Base-by-base conservation (phyloP, 495 filamentous ascomycete genomes). In the Aspergillus olivimuriae region DNA sequence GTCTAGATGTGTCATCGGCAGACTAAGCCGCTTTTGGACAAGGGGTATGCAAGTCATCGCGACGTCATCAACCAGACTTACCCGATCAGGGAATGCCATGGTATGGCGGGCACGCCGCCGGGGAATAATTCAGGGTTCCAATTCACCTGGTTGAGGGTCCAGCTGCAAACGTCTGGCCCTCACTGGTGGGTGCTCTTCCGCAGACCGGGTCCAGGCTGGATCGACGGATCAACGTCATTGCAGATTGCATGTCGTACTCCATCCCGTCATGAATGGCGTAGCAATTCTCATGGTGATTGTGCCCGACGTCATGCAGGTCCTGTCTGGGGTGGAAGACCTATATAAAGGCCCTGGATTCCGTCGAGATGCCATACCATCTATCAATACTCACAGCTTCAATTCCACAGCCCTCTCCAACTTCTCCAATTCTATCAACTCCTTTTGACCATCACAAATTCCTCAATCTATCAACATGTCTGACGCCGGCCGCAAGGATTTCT, bases 401-500 rank as follows among this genome's bases (percentile, higher is more conserved):
- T 28, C 4, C 16, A 28, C 11, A 22, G 23, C 21, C 35, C 39
- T 35, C 44, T 35, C n/a, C 26, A 34, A 16, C 11, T 34, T 24
- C 22, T 10, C 34, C 43, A 38, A 20, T n/a, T n/a, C n/a, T n/a
- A n/a, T n/a, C n/a, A n/a, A n/a, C n/a, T n/a, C n/a, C n/a, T n/a
- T n/a, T n/a, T n/a, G n/a, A n/a, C n/a, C n/a, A n/a, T n/a, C n/a
- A n/a, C n/a, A n/a, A 1, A 11, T 22, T 21, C 31, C 33, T 50
- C 41, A 38, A 51, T 43, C 42, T 43, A 43, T 34, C 32, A 16
- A 54, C 62, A 86, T 86, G 82, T 77, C 81, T 76, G 82, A 86
- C 64, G n/a, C 56, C 44, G 73, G 66, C 53, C 80, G 81, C 76
- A 85, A 86, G 68, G 78, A 81, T 67, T 76, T 78, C 61, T 55